A percentile compares a stretch with the other conserved stretches of the same genome.
Evolutionary conservation across 2,329 filamentous ascomycete genomes (phyloP).

Genomic region (Beauveria scarabaeidicola): DNA sequence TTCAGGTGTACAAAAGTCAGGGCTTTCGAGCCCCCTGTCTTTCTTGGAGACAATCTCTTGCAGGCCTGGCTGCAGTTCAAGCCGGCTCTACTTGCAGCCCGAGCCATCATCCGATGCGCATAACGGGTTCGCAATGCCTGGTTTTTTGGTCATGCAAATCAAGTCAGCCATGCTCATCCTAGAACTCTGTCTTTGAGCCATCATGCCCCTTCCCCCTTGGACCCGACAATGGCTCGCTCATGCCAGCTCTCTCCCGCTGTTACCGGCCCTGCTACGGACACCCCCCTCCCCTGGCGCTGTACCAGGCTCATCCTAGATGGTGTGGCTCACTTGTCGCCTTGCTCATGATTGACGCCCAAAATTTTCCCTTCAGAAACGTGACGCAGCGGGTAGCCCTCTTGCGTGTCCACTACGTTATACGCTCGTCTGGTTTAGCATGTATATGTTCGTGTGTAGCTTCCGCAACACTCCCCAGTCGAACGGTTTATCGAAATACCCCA

Average conservation of each 20-base stretch:
- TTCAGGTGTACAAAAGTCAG: background rate
- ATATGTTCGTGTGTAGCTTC: background rate
- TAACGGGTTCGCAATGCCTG: background rate
- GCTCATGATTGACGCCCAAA: background rate
- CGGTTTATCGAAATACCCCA: background rate
- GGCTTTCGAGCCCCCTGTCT: background rate
- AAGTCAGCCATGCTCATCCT: background rate
- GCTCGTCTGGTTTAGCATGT: background rate
- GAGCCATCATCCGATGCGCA: background rate
- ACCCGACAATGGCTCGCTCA: background rate
- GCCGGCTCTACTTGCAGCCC: background rate
- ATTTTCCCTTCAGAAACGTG: background rate
- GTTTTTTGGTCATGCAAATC: constrained; percentile 2
- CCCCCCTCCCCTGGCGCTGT: background rate
- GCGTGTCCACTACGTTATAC: background rate
- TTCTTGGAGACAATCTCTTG: background rate
- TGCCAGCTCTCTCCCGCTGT: background rate
- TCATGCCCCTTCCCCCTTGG: background rate
- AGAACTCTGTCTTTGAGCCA: background rate
- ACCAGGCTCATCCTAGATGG: background rate
- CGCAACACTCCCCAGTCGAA: background rate
- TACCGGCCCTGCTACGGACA: background rate
- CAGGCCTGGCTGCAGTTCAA: background rate
- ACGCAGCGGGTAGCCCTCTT: background rate
- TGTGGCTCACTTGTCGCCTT: background rate